Percentiles rank a stretch among this genome's conserved stretches.
Evolutionary conservation across 441 rosid genomes (phyloP).

Genomic region (Erodium moschatum): DNA sequence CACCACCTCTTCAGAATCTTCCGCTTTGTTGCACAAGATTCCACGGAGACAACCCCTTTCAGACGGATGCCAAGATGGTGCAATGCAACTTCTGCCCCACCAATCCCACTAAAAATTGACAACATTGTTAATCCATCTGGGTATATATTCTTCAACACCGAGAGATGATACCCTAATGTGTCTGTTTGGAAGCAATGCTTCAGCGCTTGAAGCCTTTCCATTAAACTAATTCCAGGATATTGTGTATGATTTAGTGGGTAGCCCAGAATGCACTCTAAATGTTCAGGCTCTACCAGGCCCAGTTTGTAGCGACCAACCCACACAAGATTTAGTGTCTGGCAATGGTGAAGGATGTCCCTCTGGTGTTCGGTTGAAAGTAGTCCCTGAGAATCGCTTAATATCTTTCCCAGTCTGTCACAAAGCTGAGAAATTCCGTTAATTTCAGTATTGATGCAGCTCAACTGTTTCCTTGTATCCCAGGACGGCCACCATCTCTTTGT

Average conservation of each 20-base stretch:
- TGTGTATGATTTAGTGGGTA: constrained; percentile 65
- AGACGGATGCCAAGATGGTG: constrained; percentile 67
- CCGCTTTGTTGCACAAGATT: constrained; percentile 45
- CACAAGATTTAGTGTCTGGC: constrained; percentile 47
- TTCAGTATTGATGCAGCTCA: constrained; percentile 33
- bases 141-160: constrained; percentile 54
- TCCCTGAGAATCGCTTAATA: constrained; percentile 45
- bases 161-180: constrained; percentile 71
- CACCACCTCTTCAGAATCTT: constrained; percentile 68
- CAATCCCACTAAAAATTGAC: constrained; percentile 68
- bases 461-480: constrained; percentile 83
- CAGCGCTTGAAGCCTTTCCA: constrained; percentile 50
- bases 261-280: constrained; percentile 66
- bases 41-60: constrained; percentile 65
- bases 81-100: constrained; percentile 65
- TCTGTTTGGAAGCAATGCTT: constrained; percentile 70
- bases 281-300: constrained; percentile 49
- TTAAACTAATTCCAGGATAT: constrained; percentile 28
- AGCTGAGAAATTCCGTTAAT: constrained; percentile 36
- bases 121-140: constrained; percentile 64
- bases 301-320: constrained; percentile 66
- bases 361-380: constrained; percentile 43
- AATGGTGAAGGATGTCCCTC: constrained; percentile 48
- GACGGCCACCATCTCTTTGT: constrained; percentile 83
- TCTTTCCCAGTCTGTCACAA: constrained; percentile 48